Evolutionary conservation across 768 basidiomycete species (phyloP).

Genomic region (Tremella yokohamensis): DNA sequence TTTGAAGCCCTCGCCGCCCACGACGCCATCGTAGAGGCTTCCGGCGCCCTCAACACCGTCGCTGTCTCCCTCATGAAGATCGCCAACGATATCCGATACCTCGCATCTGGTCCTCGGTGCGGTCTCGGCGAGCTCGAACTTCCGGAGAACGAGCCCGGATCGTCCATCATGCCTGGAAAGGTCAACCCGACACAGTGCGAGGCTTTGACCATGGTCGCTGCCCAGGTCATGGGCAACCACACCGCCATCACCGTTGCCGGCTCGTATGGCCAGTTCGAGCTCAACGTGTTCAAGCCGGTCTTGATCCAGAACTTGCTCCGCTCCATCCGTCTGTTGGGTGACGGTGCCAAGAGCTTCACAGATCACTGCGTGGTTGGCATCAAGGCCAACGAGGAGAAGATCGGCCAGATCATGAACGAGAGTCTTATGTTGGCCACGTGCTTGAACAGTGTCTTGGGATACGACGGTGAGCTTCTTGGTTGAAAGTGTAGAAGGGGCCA

Average conservation of each 20-base stretch:
- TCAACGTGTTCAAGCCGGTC: conserved; percentile 99
- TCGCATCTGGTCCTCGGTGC: conserved; percentile 95
- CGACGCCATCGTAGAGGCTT: conserved; percentile 94
- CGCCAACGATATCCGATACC: conserved; percentile 96
- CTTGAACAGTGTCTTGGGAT: conserved; percentile 90
- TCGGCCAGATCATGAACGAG: conserved; percentile 82
- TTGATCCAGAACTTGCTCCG: conserved; percentile 97
- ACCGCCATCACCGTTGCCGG: conserved; percentile 87
- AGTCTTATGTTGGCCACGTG: conserved; percentile 98
- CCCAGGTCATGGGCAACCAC: conserved; percentile 98
- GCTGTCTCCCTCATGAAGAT: conserved; percentile 99
- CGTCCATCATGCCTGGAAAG: conserved; percentile 99
- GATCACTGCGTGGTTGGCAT: conserved; percentile 97
- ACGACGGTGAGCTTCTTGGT: conserved; percentile 69
- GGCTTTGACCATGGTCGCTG: conserved; percentile 96
- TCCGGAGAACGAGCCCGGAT: conserved; percentile 98
- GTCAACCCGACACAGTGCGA: conserved; percentile 99
- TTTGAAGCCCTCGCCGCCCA: conserved; percentile 98
- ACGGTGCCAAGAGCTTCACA: conserved; percentile 92
- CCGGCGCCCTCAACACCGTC: conserved; percentile 90
- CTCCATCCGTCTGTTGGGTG: conserved; percentile 86
- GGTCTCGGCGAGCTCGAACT: conserved; percentile 90
- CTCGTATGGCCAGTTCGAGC: conserved; percentile 94
- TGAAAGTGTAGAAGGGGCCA: conserved; percentile 18
- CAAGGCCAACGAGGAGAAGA: conserved; percentile 91